Conservation (phyloP, 176 grass and related monocot species). For the Oryza longistaminata region DNA sequence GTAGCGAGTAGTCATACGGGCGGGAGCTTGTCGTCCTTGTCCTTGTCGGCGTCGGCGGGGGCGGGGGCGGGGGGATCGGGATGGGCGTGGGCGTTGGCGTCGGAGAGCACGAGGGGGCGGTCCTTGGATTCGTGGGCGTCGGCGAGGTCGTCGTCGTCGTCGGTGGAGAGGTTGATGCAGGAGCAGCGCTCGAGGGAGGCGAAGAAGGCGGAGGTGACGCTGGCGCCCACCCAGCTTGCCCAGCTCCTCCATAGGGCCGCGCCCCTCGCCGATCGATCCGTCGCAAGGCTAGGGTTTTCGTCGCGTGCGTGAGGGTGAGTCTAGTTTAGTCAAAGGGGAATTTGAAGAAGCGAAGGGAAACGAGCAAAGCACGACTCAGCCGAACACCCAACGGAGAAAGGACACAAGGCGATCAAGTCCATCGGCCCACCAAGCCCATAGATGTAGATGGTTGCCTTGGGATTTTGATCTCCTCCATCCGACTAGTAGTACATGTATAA, state of each 20-base stretch:
- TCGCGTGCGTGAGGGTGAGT: too few relatives aligned
- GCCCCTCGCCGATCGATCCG: background rate
- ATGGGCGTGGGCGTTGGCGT: conserved; percentile 7
- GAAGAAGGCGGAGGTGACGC: conserved; percentile 82
- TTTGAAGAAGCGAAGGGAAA: too few relatives aligned
- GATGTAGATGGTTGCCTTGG: too few relatives aligned
- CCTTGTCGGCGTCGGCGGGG: background rate
- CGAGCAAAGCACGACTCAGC: too few relatives aligned
- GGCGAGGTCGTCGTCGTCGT: conserved; percentile 48
- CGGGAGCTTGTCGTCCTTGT: conserved; percentile 16
- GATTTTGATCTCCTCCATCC: too few relatives aligned
- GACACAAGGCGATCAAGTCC: too few relatives aligned
- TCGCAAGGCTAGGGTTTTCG: conserved; percentile 31
- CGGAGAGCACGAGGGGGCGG: conserved; percentile 56
- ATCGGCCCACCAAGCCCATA: too few relatives aligned
- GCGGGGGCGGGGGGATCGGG: background rate
- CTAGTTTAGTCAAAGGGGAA: background rate
- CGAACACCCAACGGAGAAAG: too few relatives aligned
- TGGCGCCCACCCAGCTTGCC: conserved; percentile 54
- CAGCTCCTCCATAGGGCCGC: conserved; percentile 57
- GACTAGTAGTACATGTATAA: too few relatives aligned
- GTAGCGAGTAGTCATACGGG: conserved; percentile 41
- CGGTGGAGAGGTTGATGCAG: conserved; percentile 82
- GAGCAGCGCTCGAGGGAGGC: conserved; percentile 87
- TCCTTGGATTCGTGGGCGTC: conserved; percentile 47